Evolutionary conservation across 768 basidiomycete species (phyloP), one percentile per base, ranked within the genome.

Genomic region (Lactarius indigo): DNA sequence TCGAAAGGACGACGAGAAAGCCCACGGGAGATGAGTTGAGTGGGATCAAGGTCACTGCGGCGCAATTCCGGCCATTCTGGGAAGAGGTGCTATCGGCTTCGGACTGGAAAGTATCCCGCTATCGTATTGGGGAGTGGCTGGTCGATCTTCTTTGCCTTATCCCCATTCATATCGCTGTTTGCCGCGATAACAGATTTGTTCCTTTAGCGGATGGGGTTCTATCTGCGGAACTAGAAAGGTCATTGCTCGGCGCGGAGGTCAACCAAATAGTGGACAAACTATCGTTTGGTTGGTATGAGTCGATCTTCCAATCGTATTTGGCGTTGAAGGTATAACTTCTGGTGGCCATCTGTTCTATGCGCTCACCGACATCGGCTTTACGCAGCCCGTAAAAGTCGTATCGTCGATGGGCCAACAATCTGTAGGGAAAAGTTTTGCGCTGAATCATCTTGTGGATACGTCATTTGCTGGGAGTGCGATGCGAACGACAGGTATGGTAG

Each of bases 331-430:
- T 81, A 54, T 12, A 54, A 10, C 18, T 50, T 42, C 15, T 3
- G 4, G 18, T 4, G 5, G 7, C 12, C 8, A 15, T 20, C 44
- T 18, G 1, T 39, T 1, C 3, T 35, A 41, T 59, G 59, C 23
- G 5, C 13, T 54, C 2, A 39, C 20, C 17, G 42, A 50, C n/a
- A 56, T 54, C 58, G 20, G n/a, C 44, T 23, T 28, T 39, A 3
- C 23, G 17, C 58, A 87, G 84, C 85, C 85, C 0, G 85, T 87
- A 15, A 82, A 80, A 68, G 87, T 88, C 1, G 84, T 88, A 0
- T 85, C 86, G 0, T 88, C 87, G 0, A 87, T 88, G 86, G 87
- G 85, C 4, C 85, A 87, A 72, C 86, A 87, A 69, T 87, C 85
- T 0, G 86, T 87, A 0, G 86, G 86, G 0, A 87, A 87, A 69